Evolutionary conservation across 2,329 filamentous ascomycete species (phyloP), one percentile per base, ranked within the genome.

Genomic region (Plectosphaerella cucumerina): DNA sequence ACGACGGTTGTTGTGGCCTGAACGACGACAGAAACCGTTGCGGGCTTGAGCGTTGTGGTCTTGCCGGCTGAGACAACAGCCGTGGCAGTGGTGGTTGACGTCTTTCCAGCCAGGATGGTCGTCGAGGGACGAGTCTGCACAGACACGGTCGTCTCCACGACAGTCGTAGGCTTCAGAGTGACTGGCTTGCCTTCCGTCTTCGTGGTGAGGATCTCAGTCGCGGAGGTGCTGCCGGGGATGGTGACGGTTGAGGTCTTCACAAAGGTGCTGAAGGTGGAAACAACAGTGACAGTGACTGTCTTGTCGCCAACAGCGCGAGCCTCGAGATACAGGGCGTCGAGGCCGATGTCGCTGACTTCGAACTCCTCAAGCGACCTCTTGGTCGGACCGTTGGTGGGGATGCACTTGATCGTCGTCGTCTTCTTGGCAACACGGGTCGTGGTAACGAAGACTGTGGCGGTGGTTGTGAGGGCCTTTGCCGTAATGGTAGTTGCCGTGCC

Each of bases 191-290:
- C 50, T 10, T 23, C 26, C 10, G 46, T 42, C 50, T 45, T 52
- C 14, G 43, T 33, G 21, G 42, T 10, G 21, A 41, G 2, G 10
- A 49, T 37, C 42, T 41, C 43, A 3, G 41, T 52, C 10, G 50
- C 49, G 10, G 42, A 41, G 1, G 50, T 52, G 17, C 35, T 48
- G 9, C 50, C 50, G 17, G 50, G 26, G 14, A 52, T 41, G 17
- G 34, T 47, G 45, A 47, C 45, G 6, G 55, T 57, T 3, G 56
- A 56, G 5, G 60, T 62, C 11, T 50, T 61, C n/a, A 53, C 50
- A 1, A 53, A 51, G 4, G 60, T 60, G 18, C 47, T 60, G 2
- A 50, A 46, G 1, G 45, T 47, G 4, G 45, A 47, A 5, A 47
- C 14, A 1, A 47, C 34, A 9, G 45, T 47, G 12, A 47, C 45